Base-by-base conservation (phyloP, 805 yeast genomes). In the Nakazawaea siamensis region DNA sequence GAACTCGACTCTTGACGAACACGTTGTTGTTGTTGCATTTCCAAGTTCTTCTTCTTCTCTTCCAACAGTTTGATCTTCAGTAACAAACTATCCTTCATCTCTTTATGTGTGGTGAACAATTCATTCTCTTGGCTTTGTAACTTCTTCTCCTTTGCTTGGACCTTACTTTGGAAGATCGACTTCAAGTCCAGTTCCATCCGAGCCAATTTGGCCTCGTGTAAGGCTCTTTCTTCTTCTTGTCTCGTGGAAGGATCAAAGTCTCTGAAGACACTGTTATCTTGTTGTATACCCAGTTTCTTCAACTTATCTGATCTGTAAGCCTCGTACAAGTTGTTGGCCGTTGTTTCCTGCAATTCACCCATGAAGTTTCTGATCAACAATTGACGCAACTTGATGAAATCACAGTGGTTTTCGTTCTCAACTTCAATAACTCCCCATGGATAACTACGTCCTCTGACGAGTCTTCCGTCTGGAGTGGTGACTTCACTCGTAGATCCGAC, bases 361-460 rank as follows among this genome's bases (percentile, higher is more conserved):
- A 92, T 68, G 61, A 81, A 88, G 59, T 81, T 84, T 66, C 94
- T 80, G 42, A 92, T 71, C 54, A 90, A 70, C 56, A 92, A 69
- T 57, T 87, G 94, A 49, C 97, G 81, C 57, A 90, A 73, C 58
- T 77, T 78, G 45, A 82, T 77, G 57, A 90, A 92, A 61, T 90
- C 98, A 57, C 87, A 82, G 57, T 92, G 97, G 38, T 77, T 76
- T 62, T 85, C 92, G 57, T 92, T 90, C 57, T 87, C 97, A 47
- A 92, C 88, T 62, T 92, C 97, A 50, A 92, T 82, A 16, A 82
- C 69, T 46, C 97, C 97, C 98, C 98, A 92, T 42, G 97, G 97
- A 57, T 90, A 90, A 43, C 73, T 65, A 62, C 98, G 82, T 47
- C 95, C 97, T 58, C 97, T 77, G 29, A 88, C 94, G 16, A 52